Evolutionary conservation across 2,329 filamentous ascomycete species (phyloP).

Genomic region (Penicillium vulpinum): DNA sequence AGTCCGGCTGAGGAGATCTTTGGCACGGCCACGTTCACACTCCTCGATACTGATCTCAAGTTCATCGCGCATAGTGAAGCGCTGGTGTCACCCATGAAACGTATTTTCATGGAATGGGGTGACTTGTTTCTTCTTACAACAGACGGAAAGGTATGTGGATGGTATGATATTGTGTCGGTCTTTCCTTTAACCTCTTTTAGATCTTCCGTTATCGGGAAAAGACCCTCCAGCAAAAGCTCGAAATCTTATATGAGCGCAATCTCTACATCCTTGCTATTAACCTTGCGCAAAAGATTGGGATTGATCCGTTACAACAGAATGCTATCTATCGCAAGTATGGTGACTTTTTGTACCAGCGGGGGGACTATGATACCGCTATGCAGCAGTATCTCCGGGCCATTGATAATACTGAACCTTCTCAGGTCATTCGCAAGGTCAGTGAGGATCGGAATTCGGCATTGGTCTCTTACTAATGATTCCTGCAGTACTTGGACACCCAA

Average conservation of each 20-base stretch:
- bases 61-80: slow-evolving; percentile 89
- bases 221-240: slow-evolving; percentile 81
- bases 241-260: slow-evolving; percentile 91
- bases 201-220: slow-evolving; percentile 89
- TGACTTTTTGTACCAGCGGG: slow-evolving; percentile 91
- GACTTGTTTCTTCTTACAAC: slow-evolving; percentile 87
- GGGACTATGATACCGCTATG: slow-evolving; percentile 98
- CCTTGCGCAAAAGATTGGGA: slow-evolving; percentile 81
- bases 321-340: slow-evolving; percentile 91
- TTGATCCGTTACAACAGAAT: slow-evolving; percentile 80
- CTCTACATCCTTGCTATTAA: slow-evolving; percentile 90
- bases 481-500: slow-evolving; percentile 89
- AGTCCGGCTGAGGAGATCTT: slow-evolving; percentile 74
- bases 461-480: slow-evolving; percentile 15
- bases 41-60: slow-evolving; percentile 88
- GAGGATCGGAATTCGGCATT: background rate
- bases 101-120: slow-evolving; percentile 83
- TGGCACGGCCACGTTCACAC: slow-evolving; percentile 81
- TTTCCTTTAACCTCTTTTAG: slow-evolving; percentile 48
- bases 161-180: background rate
- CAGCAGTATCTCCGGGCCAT: slow-evolving; percentile 96
- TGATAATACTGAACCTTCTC: slow-evolving; percentile 91
- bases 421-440: slow-evolving; percentile 83
- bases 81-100: slow-evolving; percentile 74
- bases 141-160: slow-evolving; percentile 76